A percentile compares a stretch with the other conserved stretches of the same genome.
Conservation (phyloP, 75 land plant genomes). For the Larix kaempferi region DNA sequence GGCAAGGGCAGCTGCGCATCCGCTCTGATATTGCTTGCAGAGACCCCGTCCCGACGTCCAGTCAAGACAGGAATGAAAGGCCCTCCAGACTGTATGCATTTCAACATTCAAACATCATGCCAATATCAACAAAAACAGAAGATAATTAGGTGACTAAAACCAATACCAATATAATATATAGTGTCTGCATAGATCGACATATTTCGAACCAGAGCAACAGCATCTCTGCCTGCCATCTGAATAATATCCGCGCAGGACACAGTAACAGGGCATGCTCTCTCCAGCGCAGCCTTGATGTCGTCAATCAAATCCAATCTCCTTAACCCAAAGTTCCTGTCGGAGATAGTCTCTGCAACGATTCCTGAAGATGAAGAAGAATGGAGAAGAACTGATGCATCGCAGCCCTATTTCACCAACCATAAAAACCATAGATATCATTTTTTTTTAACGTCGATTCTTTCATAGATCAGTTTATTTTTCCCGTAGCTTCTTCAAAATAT, state of each 20-base stretch:
- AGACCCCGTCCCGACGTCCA: constrained; percentile 16
- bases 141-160: background rate
- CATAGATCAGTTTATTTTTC: too few relatives aligned
- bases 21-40: constrained; percentile 18
- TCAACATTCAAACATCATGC: background rate
- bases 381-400: constrained; percentile 25
- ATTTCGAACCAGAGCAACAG: constrained; percentile 11
- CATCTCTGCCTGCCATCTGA: constrained; percentile 31
- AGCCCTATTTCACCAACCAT: constrained; percentile 9
- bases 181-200: background rate
- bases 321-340: constrained; percentile 20
- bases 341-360: constrained; percentile 14
- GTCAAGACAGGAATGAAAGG: constrained; percentile 14
- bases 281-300: constrained; percentile 17
- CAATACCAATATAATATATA: background rate
- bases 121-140: background rate
- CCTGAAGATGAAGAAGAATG: constrained; percentile 1
- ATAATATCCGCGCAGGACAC: constrained; percentile 33
- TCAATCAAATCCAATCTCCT: constrained; percentile 23
- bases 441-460: too few relatives aligned
- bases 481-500: too few relatives aligned
- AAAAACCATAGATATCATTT: background rate
- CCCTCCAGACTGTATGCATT: constrained; percentile 20
- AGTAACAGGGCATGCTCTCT: constrained; percentile 21
- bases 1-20: constrained; percentile 15